phyloP scores from a whole-genome alignment of 2,329 filamentous ascomycete species.

The Cordyceps fumosorosea region DNA sequence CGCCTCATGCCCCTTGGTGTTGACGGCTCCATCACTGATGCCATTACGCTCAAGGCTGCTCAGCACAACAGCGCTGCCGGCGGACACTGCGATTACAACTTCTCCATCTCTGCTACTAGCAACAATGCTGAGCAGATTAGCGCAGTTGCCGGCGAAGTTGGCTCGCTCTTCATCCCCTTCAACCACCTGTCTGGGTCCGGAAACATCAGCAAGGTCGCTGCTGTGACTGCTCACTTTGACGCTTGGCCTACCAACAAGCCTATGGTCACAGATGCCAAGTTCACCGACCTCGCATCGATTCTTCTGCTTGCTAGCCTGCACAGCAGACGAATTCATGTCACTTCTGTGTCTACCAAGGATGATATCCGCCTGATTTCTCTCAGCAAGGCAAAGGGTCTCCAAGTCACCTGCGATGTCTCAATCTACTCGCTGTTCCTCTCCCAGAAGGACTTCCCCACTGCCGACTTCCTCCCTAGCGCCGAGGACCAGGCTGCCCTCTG shows the following conservation, averaged over 20 bases:
- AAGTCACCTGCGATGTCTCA: constrained; percentile 77
- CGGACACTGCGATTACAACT: constrained; percentile 71
- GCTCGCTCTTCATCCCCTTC: constrained; percentile 77
- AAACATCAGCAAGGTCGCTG: constrained; percentile 78
- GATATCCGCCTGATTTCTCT: constrained; percentile 72
- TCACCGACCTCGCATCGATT: constrained; percentile 74
- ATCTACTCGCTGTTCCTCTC: constrained; percentile 72
- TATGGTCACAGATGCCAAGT: constrained; percentile 74
- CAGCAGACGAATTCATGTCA: constrained; percentile 71
- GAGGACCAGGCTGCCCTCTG: constrained; percentile 68
- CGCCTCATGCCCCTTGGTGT: constrained; percentile 71
- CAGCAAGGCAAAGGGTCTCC: constrained; percentile 73
- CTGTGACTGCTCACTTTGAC: constrained; percentile 72
- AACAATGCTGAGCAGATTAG: constrained; percentile 69
- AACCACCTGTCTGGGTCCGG: constrained; percentile 72
- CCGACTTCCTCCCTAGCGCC: constrained; percentile 56
- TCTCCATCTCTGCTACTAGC: constrained; percentile 68
- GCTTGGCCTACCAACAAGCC: constrained; percentile 73
- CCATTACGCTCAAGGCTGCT: constrained; percentile 62
- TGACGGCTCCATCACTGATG: constrained; percentile 66
- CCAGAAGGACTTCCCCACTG: constrained; percentile 62
- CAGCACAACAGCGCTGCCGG: constrained; percentile 63
- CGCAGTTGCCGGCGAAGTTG: constrained; percentile 65
- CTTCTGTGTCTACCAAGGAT: constrained; percentile 70
- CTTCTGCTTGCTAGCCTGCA: constrained; percentile 72